Conservation (phyloP, 2,329 filamentous ascomycete genomes). For the Monilinia fructicola region DNA sequence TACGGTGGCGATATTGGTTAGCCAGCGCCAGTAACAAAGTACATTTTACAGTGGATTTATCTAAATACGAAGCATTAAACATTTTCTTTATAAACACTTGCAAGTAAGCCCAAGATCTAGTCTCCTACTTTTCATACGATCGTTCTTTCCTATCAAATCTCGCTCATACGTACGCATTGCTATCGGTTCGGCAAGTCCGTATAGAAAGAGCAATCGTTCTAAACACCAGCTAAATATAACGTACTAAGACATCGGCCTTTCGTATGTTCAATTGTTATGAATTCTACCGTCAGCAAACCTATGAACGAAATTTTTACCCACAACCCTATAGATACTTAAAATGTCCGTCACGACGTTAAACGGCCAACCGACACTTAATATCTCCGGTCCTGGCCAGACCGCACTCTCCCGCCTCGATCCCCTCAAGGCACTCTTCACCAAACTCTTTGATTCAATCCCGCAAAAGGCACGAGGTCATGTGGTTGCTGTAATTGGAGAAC, state of each 20-base stretch:
- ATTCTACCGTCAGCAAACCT: slow-evolving; percentile 13
- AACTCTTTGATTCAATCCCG: slow-evolving; percentile 28
- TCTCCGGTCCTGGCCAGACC: slow-evolving; percentile 26
- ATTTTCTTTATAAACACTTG: not conserved
- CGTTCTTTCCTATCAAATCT: not conserved
- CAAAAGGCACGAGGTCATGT: slow-evolving; percentile 44
- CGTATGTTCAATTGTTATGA: not conserved
- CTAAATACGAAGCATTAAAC: not conserved
- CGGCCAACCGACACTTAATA: slow-evolving; percentile 28
- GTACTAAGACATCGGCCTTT: not conserved
- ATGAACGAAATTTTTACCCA: slow-evolving; percentile 17
- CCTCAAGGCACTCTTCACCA: slow-evolving; percentile 28
- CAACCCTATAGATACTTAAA: slow-evolving; percentile 13
- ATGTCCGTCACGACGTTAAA: slow-evolving; percentile 25
- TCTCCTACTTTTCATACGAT: not conserved
- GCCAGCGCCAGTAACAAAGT: not conserved
- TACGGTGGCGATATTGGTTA: not conserved
- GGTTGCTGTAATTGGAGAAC: slow-evolving; percentile 50
- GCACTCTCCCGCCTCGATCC: slow-evolving; percentile 29
- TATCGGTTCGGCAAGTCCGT: too few relatives aligned
- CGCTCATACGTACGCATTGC: not conserved
- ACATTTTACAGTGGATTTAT: not conserved
- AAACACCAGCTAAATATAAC: not conserved
- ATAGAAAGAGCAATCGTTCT: not conserved
- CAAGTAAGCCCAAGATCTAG: not conserved